phyloP scores from a whole-genome alignment of 257 asterid genomes.

The Pogostemon cablin region DNA sequence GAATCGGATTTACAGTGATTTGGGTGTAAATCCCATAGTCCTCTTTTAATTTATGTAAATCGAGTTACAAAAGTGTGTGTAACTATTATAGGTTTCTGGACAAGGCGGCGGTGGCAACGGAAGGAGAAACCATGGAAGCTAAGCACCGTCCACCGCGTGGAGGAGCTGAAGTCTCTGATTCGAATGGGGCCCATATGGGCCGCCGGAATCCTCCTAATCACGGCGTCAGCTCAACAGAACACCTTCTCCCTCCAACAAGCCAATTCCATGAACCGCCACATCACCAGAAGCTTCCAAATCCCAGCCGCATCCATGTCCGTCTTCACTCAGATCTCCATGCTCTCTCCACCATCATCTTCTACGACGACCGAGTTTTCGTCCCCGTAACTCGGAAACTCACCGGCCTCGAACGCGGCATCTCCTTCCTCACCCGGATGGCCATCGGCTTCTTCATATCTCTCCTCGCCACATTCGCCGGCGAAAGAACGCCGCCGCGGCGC shows the following conservation, averaged over 20 bases:
- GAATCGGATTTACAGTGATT: too few species aligned
- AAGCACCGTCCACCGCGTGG: slow-evolving; percentile 83
- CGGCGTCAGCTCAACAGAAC: slow-evolving; percentile 73
- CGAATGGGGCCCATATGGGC: slow-evolving; percentile 96
- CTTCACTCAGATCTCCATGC: slow-evolving; percentile 70
- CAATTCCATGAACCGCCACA: slow-evolving; percentile 75
- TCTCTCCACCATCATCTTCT: slow-evolving; percentile 58
- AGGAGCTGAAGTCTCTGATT: slow-evolving; percentile 74
- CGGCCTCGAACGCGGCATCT: slow-evolving; percentile 74
- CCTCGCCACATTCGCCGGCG: slow-evolving; percentile 67
- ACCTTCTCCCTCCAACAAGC: slow-evolving; percentile 85
- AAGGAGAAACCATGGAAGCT: slow-evolving; percentile 63
- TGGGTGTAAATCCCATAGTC: too few species aligned
- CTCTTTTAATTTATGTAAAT: too few species aligned
- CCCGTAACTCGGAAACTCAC: slow-evolving; percentile 62
- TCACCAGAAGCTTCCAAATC: slow-evolving; percentile 59
- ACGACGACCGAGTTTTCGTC: slow-evolving; percentile 75
- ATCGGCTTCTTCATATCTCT: slow-evolving; percentile 66
- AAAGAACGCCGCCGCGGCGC: slow-evolving; percentile 46
- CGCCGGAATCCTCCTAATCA: slow-evolving; percentile 73
- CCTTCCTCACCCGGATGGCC: slow-evolving; percentile 76
- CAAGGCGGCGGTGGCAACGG: slow-evolving; percentile 66
- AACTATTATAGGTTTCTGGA: slow-evolving; percentile 56
- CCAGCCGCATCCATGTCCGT: slow-evolving; percentile 84
- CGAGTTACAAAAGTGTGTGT: too few species aligned